A percentile compares a stretch with the other conserved stretches of the same genome.
phyloP scores from a whole-genome alignment of 2,329 filamentous ascomycete genomes.

The Colletotrichum noveboracense region DNA sequence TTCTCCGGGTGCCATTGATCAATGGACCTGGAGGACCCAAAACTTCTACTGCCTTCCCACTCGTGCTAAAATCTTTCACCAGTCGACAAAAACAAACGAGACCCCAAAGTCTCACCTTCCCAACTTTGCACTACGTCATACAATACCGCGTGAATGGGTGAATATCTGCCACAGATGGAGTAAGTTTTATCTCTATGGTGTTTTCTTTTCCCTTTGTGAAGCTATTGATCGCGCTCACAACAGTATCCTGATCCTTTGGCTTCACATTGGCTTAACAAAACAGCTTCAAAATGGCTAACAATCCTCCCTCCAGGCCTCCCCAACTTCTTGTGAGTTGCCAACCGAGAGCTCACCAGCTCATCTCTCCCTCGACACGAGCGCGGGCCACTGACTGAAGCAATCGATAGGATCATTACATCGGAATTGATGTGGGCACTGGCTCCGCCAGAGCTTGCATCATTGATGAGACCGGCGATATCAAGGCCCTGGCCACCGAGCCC shows the following conservation, averaged over 20 bases:
- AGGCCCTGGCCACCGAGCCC: conserved; percentile 73
- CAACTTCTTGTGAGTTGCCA: conserved; percentile 16
- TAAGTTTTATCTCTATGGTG: not conserved
- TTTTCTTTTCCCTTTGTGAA: not conserved
- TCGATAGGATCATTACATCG: conserved; percentile 68
- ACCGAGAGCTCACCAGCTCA: not conserved
- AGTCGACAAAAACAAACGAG: not conserved
- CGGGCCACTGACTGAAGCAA: not conserved
- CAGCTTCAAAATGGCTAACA: not conserved
- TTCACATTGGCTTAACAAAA: not conserved
- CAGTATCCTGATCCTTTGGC: not conserved
- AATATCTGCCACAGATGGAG: conserved; percentile 4
- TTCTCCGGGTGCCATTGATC: not conserved
- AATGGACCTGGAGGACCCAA: not conserved
- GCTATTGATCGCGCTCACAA: not conserved
- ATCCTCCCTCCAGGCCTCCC: not conserved
- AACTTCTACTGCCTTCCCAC: not conserved
- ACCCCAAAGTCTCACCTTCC: not conserved
- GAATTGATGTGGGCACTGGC: conserved; percentile 95
- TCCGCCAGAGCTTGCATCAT: conserved; percentile 96
- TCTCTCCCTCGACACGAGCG: too few species aligned
- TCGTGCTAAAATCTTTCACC: not conserved
- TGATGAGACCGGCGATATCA: conserved; percentile 88
- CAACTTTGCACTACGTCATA: not conserved
- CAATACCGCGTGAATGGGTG: not conserved